Conservation (phyloP, 208 protist genomes). For the Naegleria lovaniensis region DNA sequence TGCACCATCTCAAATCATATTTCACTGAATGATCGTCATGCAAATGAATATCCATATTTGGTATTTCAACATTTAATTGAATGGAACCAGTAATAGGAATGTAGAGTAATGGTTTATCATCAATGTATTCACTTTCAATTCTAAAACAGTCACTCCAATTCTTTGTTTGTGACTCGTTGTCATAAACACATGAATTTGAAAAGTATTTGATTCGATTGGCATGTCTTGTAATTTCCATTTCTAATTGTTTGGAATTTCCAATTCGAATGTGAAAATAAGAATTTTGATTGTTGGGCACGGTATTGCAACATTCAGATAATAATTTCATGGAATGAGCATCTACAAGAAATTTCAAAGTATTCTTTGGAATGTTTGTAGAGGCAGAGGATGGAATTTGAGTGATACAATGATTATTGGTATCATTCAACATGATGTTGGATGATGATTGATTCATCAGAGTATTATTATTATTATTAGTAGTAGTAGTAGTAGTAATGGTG, state of each 20-base stretch:
- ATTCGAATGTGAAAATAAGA: background rate
- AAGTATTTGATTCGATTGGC: background rate
- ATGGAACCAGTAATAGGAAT: background rate
- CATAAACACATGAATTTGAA: background rate
- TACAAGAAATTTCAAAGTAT: too few species aligned
- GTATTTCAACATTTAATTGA: background rate
- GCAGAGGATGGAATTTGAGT: too few species aligned
- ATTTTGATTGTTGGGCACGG: too few species aligned
- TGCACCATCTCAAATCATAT: background rate
- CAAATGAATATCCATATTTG: background rate
- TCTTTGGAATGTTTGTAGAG: too few species aligned
- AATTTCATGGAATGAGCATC: too few species aligned
- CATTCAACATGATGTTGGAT: too few species aligned
- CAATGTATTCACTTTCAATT: background rate
- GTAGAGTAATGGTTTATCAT: background rate
- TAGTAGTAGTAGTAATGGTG: background rate
- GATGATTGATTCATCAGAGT: too few species aligned
- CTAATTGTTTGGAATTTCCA: background rate
- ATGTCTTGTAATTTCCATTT: background rate
- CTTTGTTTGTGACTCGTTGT: background rate
- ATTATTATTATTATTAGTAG: background rate
- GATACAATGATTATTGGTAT: too few species aligned
- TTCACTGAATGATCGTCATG: background rate
- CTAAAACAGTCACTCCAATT: background rate
- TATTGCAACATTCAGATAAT: too few species aligned